phyloP scores from a whole-genome alignment of 2,329 filamentous ascomycete species.

The Penicillium sp. region DNA sequence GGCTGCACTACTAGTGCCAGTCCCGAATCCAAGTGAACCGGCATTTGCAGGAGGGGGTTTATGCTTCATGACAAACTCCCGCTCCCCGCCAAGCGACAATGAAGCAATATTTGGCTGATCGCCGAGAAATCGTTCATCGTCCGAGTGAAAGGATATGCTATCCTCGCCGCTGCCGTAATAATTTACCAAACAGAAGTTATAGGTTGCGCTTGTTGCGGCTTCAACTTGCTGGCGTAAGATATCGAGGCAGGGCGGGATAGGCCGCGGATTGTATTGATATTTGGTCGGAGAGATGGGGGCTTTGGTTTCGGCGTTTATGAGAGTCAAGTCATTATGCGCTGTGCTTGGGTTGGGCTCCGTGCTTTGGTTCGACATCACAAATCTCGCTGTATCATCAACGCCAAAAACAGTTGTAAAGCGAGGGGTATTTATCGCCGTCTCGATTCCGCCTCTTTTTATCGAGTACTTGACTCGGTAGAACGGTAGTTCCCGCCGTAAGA shows the following conservation, averaged over 20 bases:
- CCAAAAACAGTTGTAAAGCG: slow-evolving; percentile 64
- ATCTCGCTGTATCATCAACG: slow-evolving; percentile 63
- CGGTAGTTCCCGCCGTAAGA: slow-evolving; percentile 68
- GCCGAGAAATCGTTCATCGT: slow-evolving; percentile 77
- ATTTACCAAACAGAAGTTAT: slow-evolving; percentile 80
- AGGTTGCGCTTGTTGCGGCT: slow-evolving; percentile 63
- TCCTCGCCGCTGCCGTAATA: slow-evolving; percentile 78
- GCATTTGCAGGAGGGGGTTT: slow-evolving; percentile 52
- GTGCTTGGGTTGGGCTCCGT: not conserved
- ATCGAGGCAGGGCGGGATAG: slow-evolving; percentile 70
- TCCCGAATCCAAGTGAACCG: not conserved
- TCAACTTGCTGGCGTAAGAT: slow-evolving; percentile 64
- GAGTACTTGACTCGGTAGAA: slow-evolving; percentile 76
- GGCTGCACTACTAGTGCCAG: not conserved
- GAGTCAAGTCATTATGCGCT: not conserved
- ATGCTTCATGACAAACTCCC: slow-evolving; percentile 79
- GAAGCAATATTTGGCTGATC: slow-evolving; percentile 70
- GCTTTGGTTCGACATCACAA: slow-evolving; percentile 36
- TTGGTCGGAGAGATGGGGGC: slow-evolving; percentile 45
- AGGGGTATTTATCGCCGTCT: slow-evolving; percentile 63
- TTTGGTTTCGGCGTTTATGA: slow-evolving; percentile 47
- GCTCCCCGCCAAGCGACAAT: slow-evolving; percentile 68
- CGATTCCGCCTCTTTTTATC: slow-evolving; percentile 64
- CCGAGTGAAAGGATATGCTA: slow-evolving; percentile 76
- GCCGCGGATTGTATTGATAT: slow-evolving; percentile 64